Evolutionary conservation across 2,329 filamentous ascomycete genomes (phyloP).

Genomic region (Aureobasidium namibiae): DNA sequence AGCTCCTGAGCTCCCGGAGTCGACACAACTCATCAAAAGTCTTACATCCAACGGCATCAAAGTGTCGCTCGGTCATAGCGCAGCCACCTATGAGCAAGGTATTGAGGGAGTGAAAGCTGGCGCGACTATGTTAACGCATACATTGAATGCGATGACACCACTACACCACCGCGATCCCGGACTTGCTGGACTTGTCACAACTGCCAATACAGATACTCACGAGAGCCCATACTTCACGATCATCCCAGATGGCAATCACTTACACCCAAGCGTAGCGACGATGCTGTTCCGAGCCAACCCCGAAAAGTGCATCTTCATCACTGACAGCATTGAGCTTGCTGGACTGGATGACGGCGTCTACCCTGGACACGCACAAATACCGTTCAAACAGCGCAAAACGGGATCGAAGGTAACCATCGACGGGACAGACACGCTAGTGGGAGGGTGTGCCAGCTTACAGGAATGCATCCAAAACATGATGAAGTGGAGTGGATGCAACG

Average conservation of each 20-base stretch:
- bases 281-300: conserved; percentile 42
- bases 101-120: conserved; percentile 38
- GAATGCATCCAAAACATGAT: conserved; percentile 44
- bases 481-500: conserved; percentile 37
- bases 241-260: conserved; percentile 47
- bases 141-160: conserved; percentile 47
- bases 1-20: conserved; percentile 43
- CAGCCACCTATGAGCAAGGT: conserved; percentile 41
- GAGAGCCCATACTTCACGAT: conserved; percentile 42
- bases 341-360: conserved; percentile 44
- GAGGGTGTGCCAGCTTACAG: conserved; percentile 44
- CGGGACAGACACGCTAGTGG: conserved; percentile 46
- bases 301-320: conserved; percentile 42
- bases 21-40: conserved; percentile 33
- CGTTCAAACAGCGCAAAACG: conserved; percentile 40
- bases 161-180: conserved; percentile 45
- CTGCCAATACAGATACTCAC: conserved; percentile 17
- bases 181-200: conserved; percentile 36
- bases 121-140: conserved; percentile 46
- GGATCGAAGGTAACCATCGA: conserved; percentile 44
- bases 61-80: conserved; percentile 44
- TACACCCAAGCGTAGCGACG: conserved; percentile 43
- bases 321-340: conserved; percentile 47
- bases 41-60: conserved; percentile 34
- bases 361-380: conserved; percentile 45